Conservation (phyloP, 345 rosid species). For the Corchorus capsularis region DNA sequence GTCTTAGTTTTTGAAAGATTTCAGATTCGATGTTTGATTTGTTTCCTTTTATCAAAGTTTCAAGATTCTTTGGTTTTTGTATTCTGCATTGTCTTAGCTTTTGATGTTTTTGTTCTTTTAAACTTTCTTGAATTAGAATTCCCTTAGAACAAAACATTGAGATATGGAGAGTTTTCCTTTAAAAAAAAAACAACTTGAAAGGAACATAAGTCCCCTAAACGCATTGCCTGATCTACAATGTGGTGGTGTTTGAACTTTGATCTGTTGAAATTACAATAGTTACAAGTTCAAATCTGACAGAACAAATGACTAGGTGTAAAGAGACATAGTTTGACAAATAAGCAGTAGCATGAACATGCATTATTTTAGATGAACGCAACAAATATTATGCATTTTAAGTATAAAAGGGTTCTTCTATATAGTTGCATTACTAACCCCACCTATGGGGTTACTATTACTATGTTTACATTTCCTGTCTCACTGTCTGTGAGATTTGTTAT, state of each 20-base stretch:
- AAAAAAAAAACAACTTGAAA: background rate
- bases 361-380: background rate
- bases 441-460: background rate
- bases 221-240: background rate
- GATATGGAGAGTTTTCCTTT: background rate
- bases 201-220: background rate
- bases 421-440: background rate
- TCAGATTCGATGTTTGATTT: background rate
- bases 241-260: background rate
- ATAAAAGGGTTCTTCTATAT: background rate
- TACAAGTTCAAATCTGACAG: constrained; percentile 12
- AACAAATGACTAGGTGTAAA: background rate
- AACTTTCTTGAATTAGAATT: background rate
- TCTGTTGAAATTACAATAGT: background rate
- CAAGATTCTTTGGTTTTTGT: background rate
- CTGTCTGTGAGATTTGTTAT: background rate
- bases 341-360: background rate
- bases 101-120: background rate
- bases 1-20: background rate
- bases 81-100: background rate
- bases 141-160: background rate
- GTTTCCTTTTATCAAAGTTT: background rate
- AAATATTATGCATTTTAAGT: constrained; percentile 3
- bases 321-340: background rate
- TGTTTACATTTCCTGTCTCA: background rate